These are phyloP conservation scores for Aquanectria penicillioides DNA, from an alignment of 2,329 filamentous ascomycete genomes.

Conservation along the genomic window DNA sequence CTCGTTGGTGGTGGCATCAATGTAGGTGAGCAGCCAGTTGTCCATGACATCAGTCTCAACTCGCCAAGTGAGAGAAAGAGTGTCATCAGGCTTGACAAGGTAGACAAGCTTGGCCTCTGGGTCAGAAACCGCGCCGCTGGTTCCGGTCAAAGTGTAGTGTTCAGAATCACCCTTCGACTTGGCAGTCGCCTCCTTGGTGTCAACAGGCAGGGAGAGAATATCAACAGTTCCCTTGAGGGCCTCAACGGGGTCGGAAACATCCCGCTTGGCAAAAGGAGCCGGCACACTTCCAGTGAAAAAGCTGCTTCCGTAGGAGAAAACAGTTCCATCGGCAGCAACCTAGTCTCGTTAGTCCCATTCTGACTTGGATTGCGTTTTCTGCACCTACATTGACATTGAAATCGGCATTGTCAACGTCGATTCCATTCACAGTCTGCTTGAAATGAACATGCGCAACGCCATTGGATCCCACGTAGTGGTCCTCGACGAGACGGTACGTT, in stretches of 20 bases:
- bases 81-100: slow-evolving; percentile 58
- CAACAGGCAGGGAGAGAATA: slow-evolving; percentile 46
- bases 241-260: slow-evolving; percentile 53
- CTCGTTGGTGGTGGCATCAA: slow-evolving; percentile 59
- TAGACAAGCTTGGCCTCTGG: slow-evolving; percentile 67
- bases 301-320: slow-evolving; percentile 67
- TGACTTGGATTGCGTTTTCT: rapidly evolving
- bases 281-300: slow-evolving; percentile 56
- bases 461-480: slow-evolving; percentile 64
- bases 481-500: slow-evolving; percentile 61
- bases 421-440: slow-evolving; percentile 65
- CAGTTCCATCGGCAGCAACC: slow-evolving; percentile 61
- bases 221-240: slow-evolving; percentile 55
- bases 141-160: slow-evolving; percentile 55
- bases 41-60: slow-evolving; percentile 66
- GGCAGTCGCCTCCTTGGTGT: slow-evolving; percentile 39
- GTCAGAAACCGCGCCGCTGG: slow-evolving; percentile 59
- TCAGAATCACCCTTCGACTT: slow-evolving; percentile 40
- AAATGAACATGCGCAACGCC: slow-evolving; percentile 68
- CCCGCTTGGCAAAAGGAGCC: slow-evolving; percentile 51
- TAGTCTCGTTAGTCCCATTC: slow-evolving; percentile 15
- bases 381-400: slow-evolving; percentile 68
- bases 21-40: slow-evolving; percentile 69
- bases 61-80: slow-evolving; percentile 63
- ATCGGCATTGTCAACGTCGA: slow-evolving; percentile 70